phyloP scores from a whole-genome alignment of 495 filamentous ascomycete species.

The Penicillium tannophilum region DNA sequence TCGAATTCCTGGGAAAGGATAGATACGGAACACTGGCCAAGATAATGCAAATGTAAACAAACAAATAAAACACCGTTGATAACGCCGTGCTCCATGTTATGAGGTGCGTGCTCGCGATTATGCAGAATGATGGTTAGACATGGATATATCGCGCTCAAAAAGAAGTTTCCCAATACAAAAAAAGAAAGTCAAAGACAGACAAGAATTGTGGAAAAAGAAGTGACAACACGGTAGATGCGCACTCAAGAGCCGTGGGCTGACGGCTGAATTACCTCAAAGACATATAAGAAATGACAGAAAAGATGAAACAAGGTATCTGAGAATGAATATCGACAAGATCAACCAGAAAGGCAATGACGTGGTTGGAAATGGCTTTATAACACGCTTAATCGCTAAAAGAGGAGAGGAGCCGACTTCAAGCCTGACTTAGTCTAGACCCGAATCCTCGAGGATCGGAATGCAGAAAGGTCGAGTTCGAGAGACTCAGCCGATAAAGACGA shows the following conservation, averaged over 20 bases:
- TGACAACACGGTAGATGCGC: not conserved
- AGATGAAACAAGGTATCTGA: not conserved
- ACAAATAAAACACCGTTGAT: conserved; percentile 12
- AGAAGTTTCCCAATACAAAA: not conserved
- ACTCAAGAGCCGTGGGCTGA: not conserved
- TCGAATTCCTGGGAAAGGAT: conserved; percentile 1
- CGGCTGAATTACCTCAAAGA: not conserved
- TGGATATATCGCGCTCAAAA: not conserved
- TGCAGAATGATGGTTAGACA: conserved; percentile 20
- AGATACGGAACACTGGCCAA: conserved; percentile 3
- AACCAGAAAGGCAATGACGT: not conserved
- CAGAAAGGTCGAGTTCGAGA: conserved; percentile 47
- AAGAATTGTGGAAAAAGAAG: not conserved
- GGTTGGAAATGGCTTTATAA: conserved; percentile 21
- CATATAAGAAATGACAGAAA: not conserved
- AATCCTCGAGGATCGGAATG: conserved; percentile 42
- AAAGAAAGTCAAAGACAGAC: not conserved
- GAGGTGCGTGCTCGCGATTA: conserved; percentile 1
- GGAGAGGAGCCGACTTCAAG: conserved; percentile 8
- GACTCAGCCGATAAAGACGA: conserved; percentile 39
- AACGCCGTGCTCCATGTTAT: conserved; percentile 22
- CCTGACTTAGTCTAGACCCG: conserved; percentile 19
- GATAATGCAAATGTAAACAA: not conserved
- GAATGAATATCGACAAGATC: not conserved
- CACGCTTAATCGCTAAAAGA: conserved; percentile 31